Evolutionary conservation across 1,284 basidiomycete species (phyloP).

Genomic region (Leccinum pachyderme): DNA sequence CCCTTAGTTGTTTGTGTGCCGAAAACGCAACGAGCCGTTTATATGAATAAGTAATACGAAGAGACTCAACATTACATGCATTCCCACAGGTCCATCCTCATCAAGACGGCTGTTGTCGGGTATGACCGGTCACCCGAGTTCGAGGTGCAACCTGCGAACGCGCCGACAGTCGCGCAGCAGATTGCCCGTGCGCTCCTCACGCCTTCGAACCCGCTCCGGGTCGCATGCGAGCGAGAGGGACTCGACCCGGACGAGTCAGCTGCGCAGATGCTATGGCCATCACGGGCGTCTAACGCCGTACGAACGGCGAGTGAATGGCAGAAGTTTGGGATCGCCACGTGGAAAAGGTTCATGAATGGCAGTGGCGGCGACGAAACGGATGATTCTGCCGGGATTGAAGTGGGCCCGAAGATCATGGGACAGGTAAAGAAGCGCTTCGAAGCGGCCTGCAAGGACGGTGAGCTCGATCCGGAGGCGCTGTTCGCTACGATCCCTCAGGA

Average conservation of each 20-base stretch:
- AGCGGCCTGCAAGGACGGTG: background rate
- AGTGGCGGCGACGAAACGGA: constrained; percentile 14
- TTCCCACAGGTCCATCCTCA: constrained; percentile 60
- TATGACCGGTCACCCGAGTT: constrained; percentile 66
- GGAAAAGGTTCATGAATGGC: constrained; percentile 17
- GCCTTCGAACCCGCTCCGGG: constrained; percentile 21
- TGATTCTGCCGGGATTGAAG: constrained; percentile 15
- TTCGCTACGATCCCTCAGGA: constrained; percentile 10
- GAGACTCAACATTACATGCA: background rate
- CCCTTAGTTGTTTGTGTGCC: background rate
- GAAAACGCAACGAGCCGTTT: background rate
- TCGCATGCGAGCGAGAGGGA: constrained; percentile 28
- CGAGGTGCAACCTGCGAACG: constrained; percentile 53
- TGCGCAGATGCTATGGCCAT: constrained; percentile 14
- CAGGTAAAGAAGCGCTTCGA: constrained; percentile 16
- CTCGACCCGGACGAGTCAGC: constrained; percentile 22
- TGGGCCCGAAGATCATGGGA: constrained; percentile 17
- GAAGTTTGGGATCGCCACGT: constrained; percentile 13
- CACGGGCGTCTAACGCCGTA: constrained; percentile 6
- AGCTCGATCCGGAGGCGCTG: constrained; percentile 4
- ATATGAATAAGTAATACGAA: background rate
- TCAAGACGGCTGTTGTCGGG: constrained; percentile 65
- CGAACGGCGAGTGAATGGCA: constrained; percentile 17
- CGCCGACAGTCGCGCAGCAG: constrained; percentile 52
- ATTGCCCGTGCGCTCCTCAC: constrained; percentile 58